A percentile compares a stretch with the other conserved stretches of the same genome.
Conservation (phyloP, 345 rosid species). For the Salix purpurea region DNA sequence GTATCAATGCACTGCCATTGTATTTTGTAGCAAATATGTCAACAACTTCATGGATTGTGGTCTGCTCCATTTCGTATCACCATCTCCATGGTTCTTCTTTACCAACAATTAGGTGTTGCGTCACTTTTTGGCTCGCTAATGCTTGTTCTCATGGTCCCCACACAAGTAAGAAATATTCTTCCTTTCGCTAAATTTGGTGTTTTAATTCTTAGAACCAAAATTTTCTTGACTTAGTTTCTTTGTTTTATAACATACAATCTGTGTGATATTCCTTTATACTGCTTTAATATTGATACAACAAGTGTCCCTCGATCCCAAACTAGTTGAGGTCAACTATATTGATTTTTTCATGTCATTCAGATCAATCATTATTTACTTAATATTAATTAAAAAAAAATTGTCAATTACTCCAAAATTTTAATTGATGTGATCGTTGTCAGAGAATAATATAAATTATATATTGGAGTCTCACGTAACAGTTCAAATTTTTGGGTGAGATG, state of each 20-base stretch:
- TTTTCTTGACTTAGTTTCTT: not conserved
- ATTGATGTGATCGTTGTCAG: not conserved
- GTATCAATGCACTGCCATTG: not conserved
- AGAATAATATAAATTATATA: too few species aligned
- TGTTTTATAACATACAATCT: not conserved
- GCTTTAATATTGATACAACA: not conserved
- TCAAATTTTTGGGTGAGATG: too few species aligned
- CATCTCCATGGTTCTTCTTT: constrained; percentile 29
- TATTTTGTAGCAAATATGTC: constrained; percentile 25
- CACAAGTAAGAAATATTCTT: constrained; percentile 11
- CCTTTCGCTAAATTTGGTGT: not conserved
- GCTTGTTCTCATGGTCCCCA: constrained; percentile 25
- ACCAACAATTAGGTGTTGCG: constrained; percentile 32
- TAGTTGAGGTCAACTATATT: not conserved
- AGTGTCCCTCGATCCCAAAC: not conserved
- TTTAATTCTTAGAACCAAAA: not conserved
- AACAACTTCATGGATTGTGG: constrained; percentile 30
- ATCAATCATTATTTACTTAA: not conserved
- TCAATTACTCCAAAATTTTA: not conserved
- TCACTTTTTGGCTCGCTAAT: constrained; percentile 26
- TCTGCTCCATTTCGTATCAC: constrained; percentile 34
- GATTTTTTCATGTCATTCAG: not conserved
- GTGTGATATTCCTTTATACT: not conserved
- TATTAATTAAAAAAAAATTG: not conserved
- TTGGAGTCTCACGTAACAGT: too few species aligned